Percentiles rank a stretch among this genome's conserved stretches.
Conservation (phyloP, 2,329 filamentous ascomycete species). For the Aspergillus felis region DNA sequence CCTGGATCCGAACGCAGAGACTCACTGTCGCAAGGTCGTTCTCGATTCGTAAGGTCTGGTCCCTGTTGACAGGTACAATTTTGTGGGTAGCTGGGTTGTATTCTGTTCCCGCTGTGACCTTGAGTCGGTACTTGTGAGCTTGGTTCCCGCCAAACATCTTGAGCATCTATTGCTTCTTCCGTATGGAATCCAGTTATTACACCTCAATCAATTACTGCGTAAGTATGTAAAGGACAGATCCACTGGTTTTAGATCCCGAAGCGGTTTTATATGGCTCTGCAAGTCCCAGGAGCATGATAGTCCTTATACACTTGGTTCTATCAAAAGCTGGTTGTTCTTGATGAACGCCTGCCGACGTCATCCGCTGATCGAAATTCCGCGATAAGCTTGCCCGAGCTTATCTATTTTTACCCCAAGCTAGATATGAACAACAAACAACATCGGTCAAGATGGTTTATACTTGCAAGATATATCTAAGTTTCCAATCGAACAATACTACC, state of each 20-base stretch:
- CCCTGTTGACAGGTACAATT: conserved; percentile 70
- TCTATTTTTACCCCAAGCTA: not conserved
- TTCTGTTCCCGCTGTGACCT: conserved; percentile 72
- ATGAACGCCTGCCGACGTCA: conserved; percentile 13
- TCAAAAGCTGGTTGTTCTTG: not conserved
- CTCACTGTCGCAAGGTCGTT: conserved; percentile 62
- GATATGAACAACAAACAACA: too few relatives aligned
- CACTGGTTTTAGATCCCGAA: not conserved
- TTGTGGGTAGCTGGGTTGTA: conserved; percentile 73
- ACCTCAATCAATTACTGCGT: not conserved
- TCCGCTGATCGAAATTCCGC: not conserved
- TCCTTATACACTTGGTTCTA: not conserved
- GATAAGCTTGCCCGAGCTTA: not conserved
- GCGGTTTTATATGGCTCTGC: not conserved
- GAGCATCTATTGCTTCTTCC: not conserved
- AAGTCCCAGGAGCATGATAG: not conserved
- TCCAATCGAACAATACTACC: not conserved
- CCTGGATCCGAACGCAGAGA: conserved; percentile 70
- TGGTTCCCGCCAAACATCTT: not conserved
- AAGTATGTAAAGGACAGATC: not conserved
- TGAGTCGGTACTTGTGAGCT: conserved; percentile 60
- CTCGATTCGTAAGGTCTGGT: conserved; percentile 59
- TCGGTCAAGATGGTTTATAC: too few relatives aligned
- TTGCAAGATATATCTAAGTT: too few relatives aligned
- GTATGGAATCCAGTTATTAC: not conserved